Base-by-base conservation (phyloP, 345 rosid species). In the Salix viminalis region DNA sequence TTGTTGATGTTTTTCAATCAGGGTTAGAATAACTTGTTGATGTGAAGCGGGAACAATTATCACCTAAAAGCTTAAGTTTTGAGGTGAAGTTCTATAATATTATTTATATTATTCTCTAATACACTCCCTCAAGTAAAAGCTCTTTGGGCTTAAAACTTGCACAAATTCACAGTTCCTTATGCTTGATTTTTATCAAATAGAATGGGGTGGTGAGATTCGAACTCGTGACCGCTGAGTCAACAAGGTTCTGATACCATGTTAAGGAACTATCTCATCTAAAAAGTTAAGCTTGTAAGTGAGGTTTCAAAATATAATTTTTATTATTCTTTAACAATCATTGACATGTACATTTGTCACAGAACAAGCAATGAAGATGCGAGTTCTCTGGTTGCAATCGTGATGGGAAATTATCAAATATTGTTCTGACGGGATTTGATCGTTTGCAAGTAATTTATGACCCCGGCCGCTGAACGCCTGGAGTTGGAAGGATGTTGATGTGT, bases 271-370 rank as follows among this genome's bases (percentile, higher is more conserved):
- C 30, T 28, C 30, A 2, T 3, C 3, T 28, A 28, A 28, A 28
- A 28, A 28, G 0, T 28, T 28, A 2, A 28, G 0, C 2, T 28
- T 28, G 0, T 2, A 30, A 30, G 0, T 30, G 4, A 30, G 0
- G 4, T 2, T 2, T 2, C 4, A 30, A 0, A 30, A 30, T 30
- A 30, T 30, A 0, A 30, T 30, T 30, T 30, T 2, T 30, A 30
- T 30, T 30, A 2, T 30, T 30, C 0, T 30, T 0, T 2, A 0
- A 30, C 0, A 2, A 30, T 2, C 32, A 30, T 30, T 30, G 32
- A 0, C 23, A 50, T 69, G 79, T 41, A 41, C 56, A 56, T 69
- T 58, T 36, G 28, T 30, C 70, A 65, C 23, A 56, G n/a, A 2
- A n/a, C 62, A 56, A 48, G 30, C 77, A 74, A 48, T 34, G 23